phyloP scores from a whole-genome alignment of 2,329 filamentous ascomycete genomes.

The Stagonosporopsis cucurbitacearum region DNA sequence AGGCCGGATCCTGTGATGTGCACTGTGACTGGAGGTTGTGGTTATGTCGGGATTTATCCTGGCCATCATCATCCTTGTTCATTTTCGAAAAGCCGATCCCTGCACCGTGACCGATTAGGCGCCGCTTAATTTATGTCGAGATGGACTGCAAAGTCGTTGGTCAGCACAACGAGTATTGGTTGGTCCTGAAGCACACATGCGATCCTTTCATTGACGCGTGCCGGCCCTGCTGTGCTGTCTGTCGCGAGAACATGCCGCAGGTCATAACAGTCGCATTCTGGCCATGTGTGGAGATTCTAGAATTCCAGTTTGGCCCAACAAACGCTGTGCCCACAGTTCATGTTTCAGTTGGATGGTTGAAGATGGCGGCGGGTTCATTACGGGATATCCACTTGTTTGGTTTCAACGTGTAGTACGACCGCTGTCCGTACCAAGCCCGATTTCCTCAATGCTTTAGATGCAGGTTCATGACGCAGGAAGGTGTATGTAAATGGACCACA shows the following conservation, averaged over 20 bases:
- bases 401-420: conserved; percentile 12
- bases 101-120: conserved; percentile 12
- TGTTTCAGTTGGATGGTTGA: conserved; percentile 8
- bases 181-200: not conserved
- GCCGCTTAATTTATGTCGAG: conserved; percentile 11
- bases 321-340: conserved; percentile 11
- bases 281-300: conserved; percentile 14
- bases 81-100: conserved; percentile 7
- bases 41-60: conserved; percentile 4
- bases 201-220: not conserved
- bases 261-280: not conserved
- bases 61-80: not conserved
- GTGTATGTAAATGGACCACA: not conserved
- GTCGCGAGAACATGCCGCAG: not conserved
- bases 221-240: not conserved
- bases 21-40: not conserved
- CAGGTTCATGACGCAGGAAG: not conserved
- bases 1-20: not conserved
- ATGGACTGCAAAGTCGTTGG: not conserved
- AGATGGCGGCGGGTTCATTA: conserved; percentile 6
- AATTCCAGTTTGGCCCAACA: conserved; percentile 7
- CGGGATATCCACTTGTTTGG: conserved; percentile 3
- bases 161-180: not conserved
- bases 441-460: conserved; percentile 17
- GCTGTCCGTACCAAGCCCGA: conserved; percentile 8